phyloP scores from a whole-genome alignment of 1,284 basidiomycete genomes.

The Tilletia horrida region DNA sequence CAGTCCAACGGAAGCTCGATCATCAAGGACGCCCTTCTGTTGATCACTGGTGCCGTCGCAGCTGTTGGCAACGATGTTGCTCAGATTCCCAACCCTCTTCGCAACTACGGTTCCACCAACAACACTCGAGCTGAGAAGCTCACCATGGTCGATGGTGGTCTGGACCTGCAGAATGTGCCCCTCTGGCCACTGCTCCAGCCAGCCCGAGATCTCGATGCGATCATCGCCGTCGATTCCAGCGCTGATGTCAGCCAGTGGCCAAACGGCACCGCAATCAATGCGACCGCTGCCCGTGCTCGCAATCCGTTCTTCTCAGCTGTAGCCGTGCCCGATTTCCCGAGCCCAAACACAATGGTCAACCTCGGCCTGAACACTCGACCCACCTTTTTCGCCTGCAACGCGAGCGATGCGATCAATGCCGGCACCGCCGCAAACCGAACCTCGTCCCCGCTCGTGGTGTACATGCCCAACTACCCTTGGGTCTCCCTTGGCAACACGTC shows the following conservation, averaged over 20 bases:
- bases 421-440: constrained; percentile 41
- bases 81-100: constrained; percentile 12
- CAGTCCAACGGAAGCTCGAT: constrained; percentile 32
- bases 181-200: constrained; percentile 66
- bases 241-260: constrained; percentile 63
- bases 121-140: constrained; percentile 30
- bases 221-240: constrained; percentile 69
- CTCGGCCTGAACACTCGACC: constrained; percentile 68
- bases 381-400: constrained; percentile 71
- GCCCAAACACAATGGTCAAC: constrained; percentile 61
- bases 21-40: constrained; percentile 25
- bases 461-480: constrained; percentile 60
- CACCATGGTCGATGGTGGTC: constrained; percentile 36
- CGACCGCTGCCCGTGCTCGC: constrained; percentile 36
- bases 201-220: constrained; percentile 65
- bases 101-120: constrained; percentile 45
- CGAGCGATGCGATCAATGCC: constrained; percentile 54
- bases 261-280: constrained; percentile 60
- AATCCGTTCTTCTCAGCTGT: constrained; percentile 35
- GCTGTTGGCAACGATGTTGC: background rate
- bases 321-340: constrained; percentile 58
- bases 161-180: constrained; percentile 63
- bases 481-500: constrained; percentile 41
- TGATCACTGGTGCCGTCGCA: constrained; percentile 6
- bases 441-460: constrained; percentile 56